Evolutionary conservation across 2,329 filamentous ascomycete genomes (phyloP), one percentile per base, ranked within the genome.

Genomic region (Ampelomyces quisqualis): DNA sequence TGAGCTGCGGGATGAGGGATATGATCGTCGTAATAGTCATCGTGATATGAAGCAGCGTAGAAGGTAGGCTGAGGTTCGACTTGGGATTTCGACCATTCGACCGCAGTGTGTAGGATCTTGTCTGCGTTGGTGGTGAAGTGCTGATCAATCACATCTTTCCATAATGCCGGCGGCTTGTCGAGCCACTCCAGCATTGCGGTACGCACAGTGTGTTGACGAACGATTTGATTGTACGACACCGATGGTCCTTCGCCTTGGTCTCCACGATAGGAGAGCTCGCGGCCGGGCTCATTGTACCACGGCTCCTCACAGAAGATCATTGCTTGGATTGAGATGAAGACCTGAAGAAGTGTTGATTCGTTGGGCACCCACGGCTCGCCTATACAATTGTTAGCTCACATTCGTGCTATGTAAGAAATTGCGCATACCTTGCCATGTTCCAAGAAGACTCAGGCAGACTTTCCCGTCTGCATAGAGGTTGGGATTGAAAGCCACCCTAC

Each of bases 301-400:
- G 78, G 79, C 34, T 77, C 51, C 11, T 74, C 72, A 47, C 72
- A 77, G 33, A 82, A 70, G 14, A 81, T 73, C 77, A 81, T 79
- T 20, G 71, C 70, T 51, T 81, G 79, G 36, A 81, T 77, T 19
- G 74, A 78, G n/a, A 81, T 70, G 8, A 78, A 64, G 5, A 79
- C 60, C 47, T 78, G 76, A 3, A 78, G 63, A 2, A 79, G 58
- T 3, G 76, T 79, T 4, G 76, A 79, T 23, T 68, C 62, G 7
- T 60, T 54, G 2, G 70, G 64, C 9, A 69, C 60, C 78, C 79
- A 77, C 17, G 62, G 50, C 47, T 69, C 49, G 7, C 76, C 37
- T 39, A 15, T 14, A 15, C 8, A 33, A 20, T 6, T 37, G 28
- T 39, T 39, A 39, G 37, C 11, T 33, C 5, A 7, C 14, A n/a